Evolutionary conservation across 208 protist species (phyloP).

Genomic region (Acanthamoeba lugdunensis): DNA sequence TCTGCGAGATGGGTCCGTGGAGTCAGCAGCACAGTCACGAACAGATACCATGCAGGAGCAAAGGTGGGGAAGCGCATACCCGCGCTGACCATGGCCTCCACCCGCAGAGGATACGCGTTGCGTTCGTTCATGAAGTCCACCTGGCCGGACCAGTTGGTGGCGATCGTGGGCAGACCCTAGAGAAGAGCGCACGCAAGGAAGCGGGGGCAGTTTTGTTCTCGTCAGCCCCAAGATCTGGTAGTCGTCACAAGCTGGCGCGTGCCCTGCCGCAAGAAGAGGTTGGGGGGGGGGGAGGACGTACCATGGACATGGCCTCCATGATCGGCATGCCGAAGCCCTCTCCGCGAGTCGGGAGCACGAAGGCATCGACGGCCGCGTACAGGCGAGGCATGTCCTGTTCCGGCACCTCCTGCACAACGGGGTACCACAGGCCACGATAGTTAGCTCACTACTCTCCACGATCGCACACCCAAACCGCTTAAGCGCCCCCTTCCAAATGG

Average conservation of each 20-base stretch:
- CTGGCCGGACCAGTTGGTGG: conserved; percentile 83
- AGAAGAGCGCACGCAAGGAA: not conserved
- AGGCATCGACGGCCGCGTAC: conserved; percentile 88
- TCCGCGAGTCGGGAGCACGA: conserved; percentile 90
- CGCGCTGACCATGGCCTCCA: conserved; percentile 65
- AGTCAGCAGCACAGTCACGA: not conserved
- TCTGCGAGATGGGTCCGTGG: not conserved
- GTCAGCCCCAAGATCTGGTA: too few relatives aligned
- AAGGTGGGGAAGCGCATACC: not conserved
- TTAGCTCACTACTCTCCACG: not conserved
- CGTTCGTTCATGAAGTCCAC: conserved; percentile 82
- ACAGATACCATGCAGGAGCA: not conserved
- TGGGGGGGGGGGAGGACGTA: not conserved
- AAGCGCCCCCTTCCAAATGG: too few relatives aligned
- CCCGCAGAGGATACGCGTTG: conserved; percentile 72
- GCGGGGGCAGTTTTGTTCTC: too few relatives aligned
- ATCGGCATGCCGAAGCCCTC: conserved; percentile 89
- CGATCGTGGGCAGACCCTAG: conserved; percentile 81
- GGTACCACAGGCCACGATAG: not conserved
- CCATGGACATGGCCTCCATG: conserved; percentile 86
- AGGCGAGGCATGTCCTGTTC: conserved; percentile 83
- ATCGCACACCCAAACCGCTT: too few relatives aligned
- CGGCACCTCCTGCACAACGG: conserved; percentile 58
- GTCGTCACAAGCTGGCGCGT: too few relatives aligned
- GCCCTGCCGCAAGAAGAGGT: too few relatives aligned